phyloP scores from a whole-genome alignment of 2,329 filamentous ascomycete species.

The Dryadomyces quercus-mongolicae region DNA sequence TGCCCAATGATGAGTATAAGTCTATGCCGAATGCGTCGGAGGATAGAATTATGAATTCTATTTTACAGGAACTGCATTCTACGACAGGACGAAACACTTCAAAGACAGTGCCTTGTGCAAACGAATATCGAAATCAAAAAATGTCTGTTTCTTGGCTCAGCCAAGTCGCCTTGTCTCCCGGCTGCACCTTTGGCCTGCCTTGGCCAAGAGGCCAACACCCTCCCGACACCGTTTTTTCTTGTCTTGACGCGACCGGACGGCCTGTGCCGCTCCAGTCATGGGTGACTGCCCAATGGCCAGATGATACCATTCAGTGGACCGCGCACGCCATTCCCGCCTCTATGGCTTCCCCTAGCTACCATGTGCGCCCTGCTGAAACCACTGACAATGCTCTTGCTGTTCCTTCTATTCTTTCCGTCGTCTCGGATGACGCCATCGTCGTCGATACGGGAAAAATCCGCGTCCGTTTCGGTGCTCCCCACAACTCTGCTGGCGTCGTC shows the following conservation, averaged over 20 bases:
- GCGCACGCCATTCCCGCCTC: conserved; percentile 34
- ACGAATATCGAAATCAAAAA: neutral
- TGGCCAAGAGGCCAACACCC: conserved; percentile 5
- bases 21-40: too few relatives aligned
- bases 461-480: conserved; percentile 20
- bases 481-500: conserved; percentile 27
- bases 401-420: neutral
- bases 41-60: too few relatives aligned
- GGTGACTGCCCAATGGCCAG: conserved; percentile 46
- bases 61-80: too few relatives aligned
- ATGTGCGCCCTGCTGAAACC: too few relatives aligned
- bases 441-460: conserved; percentile 30
- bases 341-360: too few relatives aligned
- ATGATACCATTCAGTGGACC: conserved; percentile 50
- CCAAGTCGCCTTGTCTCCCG: neutral
- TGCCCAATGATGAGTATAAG: too few relatives aligned
- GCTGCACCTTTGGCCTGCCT: conserved; percentile 7
- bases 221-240: neutral
- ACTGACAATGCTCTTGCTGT: too few relatives aligned
- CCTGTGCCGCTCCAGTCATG: conserved; percentile 33
- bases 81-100: too few relatives aligned
- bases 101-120: neutral
- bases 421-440: conserved; percentile 22
- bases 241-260: neutral
- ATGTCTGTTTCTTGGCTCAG: neutral